Evolutionary conservation across 2,329 filamentous ascomycete species (phyloP), one percentile per base, ranked within the genome.

Genomic region (Ophiocordyceps camponoti-floridani): DNA sequence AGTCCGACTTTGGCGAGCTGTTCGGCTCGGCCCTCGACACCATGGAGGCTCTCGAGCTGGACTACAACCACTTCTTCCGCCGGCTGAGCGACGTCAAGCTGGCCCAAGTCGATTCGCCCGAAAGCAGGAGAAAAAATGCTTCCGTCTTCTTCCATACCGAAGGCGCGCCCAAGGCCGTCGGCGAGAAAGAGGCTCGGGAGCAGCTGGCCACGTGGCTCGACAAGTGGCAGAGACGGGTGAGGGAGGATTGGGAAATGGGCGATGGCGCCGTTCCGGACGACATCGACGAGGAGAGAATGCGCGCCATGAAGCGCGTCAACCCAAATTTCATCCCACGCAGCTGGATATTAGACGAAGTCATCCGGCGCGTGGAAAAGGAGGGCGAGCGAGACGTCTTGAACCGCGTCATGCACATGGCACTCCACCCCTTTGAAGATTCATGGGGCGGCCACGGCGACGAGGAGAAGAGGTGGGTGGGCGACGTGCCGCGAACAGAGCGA

Each of bases 31-130:
- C 85, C 11, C 70, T 98, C 0, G 86, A 95, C 57, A 79, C 76
- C 0, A 70, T 98, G 62, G 83, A 94, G 58, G 73, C 74, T 1
- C 65, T 88, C 16, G 84, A 93, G 56, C 66, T 98, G 2, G 91
- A 98, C 59, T 98, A 95, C 62, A 85, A 94, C 56, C 84, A 93
- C 54, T 91, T 93, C 58, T 96, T 96, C 71, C 75, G 93, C 37
- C 75, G 81, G 9, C 68, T 98, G 0, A 82, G 81, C 44, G 62
- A 65, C 18, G 56, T 94, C 16, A 72, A 65, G 30, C 48, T 86
- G 1, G 62, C 62, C 1, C 74, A 84, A 4, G 57, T 94, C 7
- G 71, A 74, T 27, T 82, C 77, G 0, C 72, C 80, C 26, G 73
- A 80, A 18, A 65, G 69, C 42, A 68, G 85, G 44, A 72, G 72